Conservation (phyloP, 225 moss, liverwort and hornwort genomes). For the Sphagnum contortum region DNA sequence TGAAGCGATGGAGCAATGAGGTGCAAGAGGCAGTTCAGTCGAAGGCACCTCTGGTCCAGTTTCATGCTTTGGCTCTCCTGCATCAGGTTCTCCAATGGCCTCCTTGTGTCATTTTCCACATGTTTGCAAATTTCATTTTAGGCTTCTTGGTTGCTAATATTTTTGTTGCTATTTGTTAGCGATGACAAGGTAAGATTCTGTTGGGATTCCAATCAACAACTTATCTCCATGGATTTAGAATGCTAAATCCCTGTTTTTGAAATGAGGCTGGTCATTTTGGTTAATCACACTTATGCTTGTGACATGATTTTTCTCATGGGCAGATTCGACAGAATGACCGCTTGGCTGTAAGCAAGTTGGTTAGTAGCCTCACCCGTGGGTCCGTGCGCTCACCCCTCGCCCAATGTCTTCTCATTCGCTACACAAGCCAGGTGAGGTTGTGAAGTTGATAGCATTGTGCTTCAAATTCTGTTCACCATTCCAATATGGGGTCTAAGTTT, state of each 20-base stretch:
- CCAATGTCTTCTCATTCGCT: slow-evolving; percentile 82
- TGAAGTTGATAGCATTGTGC: too few relatives aligned
- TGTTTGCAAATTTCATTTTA: too few relatives aligned
- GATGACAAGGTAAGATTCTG: too few relatives aligned
- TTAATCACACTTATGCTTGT: too few relatives aligned
- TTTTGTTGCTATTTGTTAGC: too few relatives aligned
- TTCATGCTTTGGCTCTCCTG: slow-evolving; percentile 77
- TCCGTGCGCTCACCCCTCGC: slow-evolving; percentile 78
- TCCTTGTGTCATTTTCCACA: too few relatives aligned
- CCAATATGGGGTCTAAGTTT: too few relatives aligned
- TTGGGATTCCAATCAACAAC: too few relatives aligned
- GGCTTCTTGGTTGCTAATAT: too few relatives aligned
- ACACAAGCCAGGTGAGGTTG: slow-evolving; percentile 58
- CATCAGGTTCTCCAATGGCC: slow-evolving; percentile 47
- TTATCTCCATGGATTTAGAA: too few relatives aligned
- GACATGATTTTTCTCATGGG: neutral
- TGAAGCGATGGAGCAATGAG: slow-evolving; percentile 93
- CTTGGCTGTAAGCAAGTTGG: slow-evolving; percentile 82
- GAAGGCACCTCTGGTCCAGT: slow-evolving; percentile 78
- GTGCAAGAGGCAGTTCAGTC: slow-evolving; percentile 86
- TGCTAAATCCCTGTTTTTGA: too few relatives aligned
- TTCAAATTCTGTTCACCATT: neutral
- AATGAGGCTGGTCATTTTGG: too few relatives aligned
- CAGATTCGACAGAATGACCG: slow-evolving; percentile 93
- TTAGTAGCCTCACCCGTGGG: slow-evolving; percentile 70